These are phyloP conservation scores for Novymonas esmeraldas DNA, from an alignment of 208 protist species.

Conservation along the genomic window DNA sequence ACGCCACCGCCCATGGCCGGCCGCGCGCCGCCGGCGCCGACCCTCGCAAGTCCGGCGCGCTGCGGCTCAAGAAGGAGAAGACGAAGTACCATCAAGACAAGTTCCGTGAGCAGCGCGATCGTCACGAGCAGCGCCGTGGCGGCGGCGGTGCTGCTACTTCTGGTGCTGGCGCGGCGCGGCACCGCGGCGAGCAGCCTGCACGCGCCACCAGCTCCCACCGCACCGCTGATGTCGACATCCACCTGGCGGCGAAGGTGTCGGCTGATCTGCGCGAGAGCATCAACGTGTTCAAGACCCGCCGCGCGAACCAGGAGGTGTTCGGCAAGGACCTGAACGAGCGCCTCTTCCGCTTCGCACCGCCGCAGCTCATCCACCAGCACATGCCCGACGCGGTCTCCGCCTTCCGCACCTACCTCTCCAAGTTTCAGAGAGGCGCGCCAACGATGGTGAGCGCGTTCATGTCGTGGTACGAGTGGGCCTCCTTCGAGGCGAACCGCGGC, in stretches of 20 bases:
- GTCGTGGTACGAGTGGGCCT: conserved; percentile 88
- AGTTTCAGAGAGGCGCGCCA: conserved; percentile 65
- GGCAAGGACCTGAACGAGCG: conserved; percentile 54
- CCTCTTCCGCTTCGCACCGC: conserved; percentile 77
- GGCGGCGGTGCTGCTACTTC: no score
- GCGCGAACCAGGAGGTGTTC: conserved; percentile 48
- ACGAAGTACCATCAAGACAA: conserved; percentile 62
- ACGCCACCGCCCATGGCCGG: not conserved
- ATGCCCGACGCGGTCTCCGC: conserved; percentile 60
- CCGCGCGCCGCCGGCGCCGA: not conserved
- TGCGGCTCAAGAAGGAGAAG: conserved; percentile 62
- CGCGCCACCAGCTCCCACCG: conserved; percentile 39
- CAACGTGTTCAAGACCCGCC: conserved; percentile 56
- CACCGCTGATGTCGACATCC: conserved; percentile 73
- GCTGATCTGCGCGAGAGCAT: conserved; percentile 73
- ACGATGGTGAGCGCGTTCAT: conserved; percentile 66
- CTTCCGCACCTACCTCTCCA: conserved; percentile 73
- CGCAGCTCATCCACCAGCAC: conserved; percentile 79
- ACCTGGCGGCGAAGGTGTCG: conserved; percentile 79
- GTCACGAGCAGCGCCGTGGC: conserved; percentile 15
- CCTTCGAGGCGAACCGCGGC: conserved; percentile 65
- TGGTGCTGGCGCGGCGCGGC: not conserved
- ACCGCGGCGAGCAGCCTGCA: not conserved
- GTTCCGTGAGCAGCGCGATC: conserved; percentile 43
- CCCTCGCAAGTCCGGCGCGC: conserved; percentile 12